Conservation (phyloP, 306 rosid genomes). For the Hippophae tibetana region DNA sequence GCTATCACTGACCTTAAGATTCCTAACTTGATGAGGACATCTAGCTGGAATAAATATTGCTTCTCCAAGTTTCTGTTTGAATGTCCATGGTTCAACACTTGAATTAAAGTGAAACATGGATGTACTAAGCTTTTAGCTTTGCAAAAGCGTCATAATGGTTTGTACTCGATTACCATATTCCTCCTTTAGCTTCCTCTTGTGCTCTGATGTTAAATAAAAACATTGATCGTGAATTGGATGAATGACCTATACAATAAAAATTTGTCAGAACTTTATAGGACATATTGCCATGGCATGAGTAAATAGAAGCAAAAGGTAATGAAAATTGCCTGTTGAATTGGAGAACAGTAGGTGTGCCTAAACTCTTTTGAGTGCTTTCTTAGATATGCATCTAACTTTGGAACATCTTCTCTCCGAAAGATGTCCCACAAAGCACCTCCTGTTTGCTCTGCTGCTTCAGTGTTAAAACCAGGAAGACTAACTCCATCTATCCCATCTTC, state of each 20-base stretch:
- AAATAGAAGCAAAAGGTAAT: conserved; percentile 4
- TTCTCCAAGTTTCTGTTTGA: conserved; percentile 66
- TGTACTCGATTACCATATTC: conserved; percentile 47
- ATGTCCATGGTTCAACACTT: conserved; percentile 81
- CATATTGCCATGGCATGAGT: conserved; percentile 5
- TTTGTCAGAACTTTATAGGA: background rate
- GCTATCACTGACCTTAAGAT: conserved; percentile 43
- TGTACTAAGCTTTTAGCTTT: background rate
- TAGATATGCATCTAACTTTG: conserved; percentile 59
- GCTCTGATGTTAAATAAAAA: conserved; percentile 56
- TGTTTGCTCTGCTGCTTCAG: conserved; percentile 21
- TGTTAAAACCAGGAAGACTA: conserved; percentile 10
- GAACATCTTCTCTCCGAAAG: conserved; percentile 68
- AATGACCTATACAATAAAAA: conserved; percentile 34
- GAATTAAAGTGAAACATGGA: background rate
- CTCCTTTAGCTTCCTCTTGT: conserved; percentile 65
- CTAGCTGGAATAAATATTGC: conserved; percentile 89
- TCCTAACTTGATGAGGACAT: conserved; percentile 88
- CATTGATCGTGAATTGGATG: conserved; percentile 83
- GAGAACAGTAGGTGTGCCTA: conserved; percentile 61
- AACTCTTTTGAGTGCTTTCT: conserved; percentile 57
- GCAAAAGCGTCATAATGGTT: background rate
- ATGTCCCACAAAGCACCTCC: conserved; percentile 82
- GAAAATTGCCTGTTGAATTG: conserved; percentile 47
- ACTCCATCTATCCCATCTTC: background rate